phyloP scores from a whole-genome alignment of 306 rosid species.

The Trifolium pratense region DNA sequence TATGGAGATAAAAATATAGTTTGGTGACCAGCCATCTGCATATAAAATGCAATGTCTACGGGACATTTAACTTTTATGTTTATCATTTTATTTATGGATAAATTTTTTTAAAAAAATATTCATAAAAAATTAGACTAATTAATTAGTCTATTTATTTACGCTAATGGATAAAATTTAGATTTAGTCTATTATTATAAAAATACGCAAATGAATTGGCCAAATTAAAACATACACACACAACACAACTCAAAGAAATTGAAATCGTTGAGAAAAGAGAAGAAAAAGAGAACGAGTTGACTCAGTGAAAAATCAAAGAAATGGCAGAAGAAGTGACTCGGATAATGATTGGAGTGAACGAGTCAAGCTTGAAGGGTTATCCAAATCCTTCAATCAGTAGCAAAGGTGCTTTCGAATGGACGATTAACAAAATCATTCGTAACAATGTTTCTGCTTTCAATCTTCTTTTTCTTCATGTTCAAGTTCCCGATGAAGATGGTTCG shows the following conservation, averaged over 20 bases:
- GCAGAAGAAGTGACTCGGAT: slow-evolving; percentile 57
- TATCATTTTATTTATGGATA: too few species aligned
- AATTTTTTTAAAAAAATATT: too few species aligned
- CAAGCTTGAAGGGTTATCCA: slow-evolving; percentile 87
- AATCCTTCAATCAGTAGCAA: slow-evolving; percentile 87
- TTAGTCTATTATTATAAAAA: neutral
- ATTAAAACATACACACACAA: neutral
- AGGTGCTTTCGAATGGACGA: slow-evolving; percentile 89
- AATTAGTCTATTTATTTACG: too few species aligned
- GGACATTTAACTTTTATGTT: too few species aligned
- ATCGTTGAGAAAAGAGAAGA: neutral
- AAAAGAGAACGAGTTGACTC: slow-evolving; percentile 29
- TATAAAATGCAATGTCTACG: too few species aligned
- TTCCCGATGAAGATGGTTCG: slow-evolving; percentile 87
- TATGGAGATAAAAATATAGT: too few species aligned
- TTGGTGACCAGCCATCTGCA: too few species aligned
- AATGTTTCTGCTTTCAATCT: slow-evolving; percentile 69
- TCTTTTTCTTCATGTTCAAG: slow-evolving; percentile 86
- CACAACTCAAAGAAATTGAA: neutral
- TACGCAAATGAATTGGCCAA: neutral
- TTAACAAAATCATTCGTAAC: slow-evolving; percentile 76
- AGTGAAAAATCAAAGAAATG: neutral
- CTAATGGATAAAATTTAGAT: too few species aligned
- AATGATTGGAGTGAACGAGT: slow-evolving; percentile 85
- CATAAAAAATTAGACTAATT: too few species aligned